These are phyloP conservation scores for Kalanchoe fedtschenkoi DNA, from an alignment of 164 flowering plant species.

Conservation along the genomic window DNA sequence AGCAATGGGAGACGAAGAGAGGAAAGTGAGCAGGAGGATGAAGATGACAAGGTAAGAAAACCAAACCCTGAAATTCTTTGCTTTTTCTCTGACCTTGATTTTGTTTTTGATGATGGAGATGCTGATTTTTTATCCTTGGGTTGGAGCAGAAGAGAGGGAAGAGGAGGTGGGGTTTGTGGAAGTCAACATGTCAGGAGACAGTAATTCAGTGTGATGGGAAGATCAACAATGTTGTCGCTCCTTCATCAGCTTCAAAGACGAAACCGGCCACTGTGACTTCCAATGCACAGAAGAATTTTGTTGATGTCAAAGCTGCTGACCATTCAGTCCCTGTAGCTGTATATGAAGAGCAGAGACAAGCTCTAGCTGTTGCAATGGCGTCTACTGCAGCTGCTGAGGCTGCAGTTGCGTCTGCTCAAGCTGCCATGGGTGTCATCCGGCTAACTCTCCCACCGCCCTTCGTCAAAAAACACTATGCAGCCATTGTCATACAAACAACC, in stretches of 20 bases:
- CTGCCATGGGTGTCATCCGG: conserved; percentile 48
- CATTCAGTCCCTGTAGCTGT: conserved; percentile 1
- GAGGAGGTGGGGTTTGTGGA: conserved; percentile 60
- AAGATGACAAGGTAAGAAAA: conserved; percentile 48
- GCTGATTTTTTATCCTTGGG: neutral
- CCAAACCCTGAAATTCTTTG: neutral
- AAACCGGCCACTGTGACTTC: neutral
- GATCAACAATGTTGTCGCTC: conserved; percentile 12
- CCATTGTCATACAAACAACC: conserved; percentile 60
- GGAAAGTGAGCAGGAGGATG: conserved; percentile 45
- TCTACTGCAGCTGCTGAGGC: no score
- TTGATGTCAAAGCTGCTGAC: conserved; percentile 5
- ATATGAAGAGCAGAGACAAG: conserved; percentile 34
- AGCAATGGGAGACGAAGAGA: conserved; percentile 28
- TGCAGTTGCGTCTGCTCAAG: conserved; percentile 63
- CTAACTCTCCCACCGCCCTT: conserved; percentile 33
- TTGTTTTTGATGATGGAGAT: conserved; percentile 1
- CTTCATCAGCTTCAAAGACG: conserved; percentile 4
- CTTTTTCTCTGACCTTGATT: conserved; percentile 3
- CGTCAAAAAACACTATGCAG: conserved; percentile 37
- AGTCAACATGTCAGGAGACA: conserved; percentile 23
- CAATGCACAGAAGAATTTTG: neutral
- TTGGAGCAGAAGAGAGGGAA: conserved; percentile 64
- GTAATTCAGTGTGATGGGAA: conserved; percentile 18
- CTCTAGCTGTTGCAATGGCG: conserved; percentile 50